These are phyloP conservation scores for Casuarina cunninghamiana DNA, from an alignment of 306 rosid genomes.

Conservation along the genomic window DNA sequence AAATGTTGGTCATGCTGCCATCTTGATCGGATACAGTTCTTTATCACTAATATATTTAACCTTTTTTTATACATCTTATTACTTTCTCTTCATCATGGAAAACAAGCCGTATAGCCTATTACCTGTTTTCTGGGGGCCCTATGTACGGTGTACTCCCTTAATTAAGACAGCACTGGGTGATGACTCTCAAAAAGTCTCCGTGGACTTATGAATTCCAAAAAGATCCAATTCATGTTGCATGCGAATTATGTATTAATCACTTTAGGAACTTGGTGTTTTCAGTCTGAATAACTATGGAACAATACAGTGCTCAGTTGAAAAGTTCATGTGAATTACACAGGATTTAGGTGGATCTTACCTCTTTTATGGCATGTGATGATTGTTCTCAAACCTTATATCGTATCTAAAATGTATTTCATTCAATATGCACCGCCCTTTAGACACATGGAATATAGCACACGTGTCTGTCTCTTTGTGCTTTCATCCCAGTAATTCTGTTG, in stretches of 20 bases:
- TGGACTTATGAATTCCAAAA: background rate
- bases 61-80: slow-evolving; percentile 13
- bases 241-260: background rate
- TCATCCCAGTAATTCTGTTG: background rate
- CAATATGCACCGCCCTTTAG: background rate
- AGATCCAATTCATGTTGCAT: background rate
- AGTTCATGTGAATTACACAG: background rate
- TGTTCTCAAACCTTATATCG: background rate
- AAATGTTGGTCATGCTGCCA: background rate
- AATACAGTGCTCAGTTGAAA: slow-evolving; percentile 7
- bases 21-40: slow-evolving; percentile 4
- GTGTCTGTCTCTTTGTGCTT: background rate
- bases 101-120: slow-evolving; percentile 11
- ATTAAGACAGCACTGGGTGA: background rate
- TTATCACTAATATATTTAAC: background rate
- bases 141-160: background rate
- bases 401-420: background rate
- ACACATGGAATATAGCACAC: background rate
- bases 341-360: background rate
- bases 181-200: background rate
- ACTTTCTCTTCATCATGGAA: slow-evolving; percentile 13
- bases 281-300: background rate
- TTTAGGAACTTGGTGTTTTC: background rate
- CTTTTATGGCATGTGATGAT: background rate
- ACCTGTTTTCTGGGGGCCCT: background rate